Conservation (phyloP, 768 basidiomycete species). For the Kwoniella botswanensis region DNA sequence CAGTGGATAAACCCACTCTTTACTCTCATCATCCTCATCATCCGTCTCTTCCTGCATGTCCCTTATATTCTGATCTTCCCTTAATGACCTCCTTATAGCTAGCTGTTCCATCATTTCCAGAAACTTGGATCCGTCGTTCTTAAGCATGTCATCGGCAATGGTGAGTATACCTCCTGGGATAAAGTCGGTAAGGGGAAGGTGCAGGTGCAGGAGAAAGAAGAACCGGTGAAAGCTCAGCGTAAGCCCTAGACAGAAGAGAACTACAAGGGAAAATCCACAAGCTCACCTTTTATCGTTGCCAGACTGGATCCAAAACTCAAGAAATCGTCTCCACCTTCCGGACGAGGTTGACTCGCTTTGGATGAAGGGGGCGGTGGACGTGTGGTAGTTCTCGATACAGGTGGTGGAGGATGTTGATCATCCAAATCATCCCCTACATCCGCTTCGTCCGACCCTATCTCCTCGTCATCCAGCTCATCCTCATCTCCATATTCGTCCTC, state of each 20-base stretch:
- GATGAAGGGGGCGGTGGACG: slow-evolving; percentile 37
- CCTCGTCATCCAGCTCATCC: slow-evolving; percentile 53
- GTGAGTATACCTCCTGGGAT: slow-evolving; percentile 87
- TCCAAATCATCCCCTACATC: slow-evolving; percentile 64
- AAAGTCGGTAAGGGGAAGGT: slow-evolving; percentile 37
- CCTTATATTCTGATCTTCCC: slow-evolving; percentile 75
- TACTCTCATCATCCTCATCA: slow-evolving; percentile 69
- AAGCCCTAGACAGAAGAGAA: slow-evolving; percentile 29
- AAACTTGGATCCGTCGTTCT: slow-evolving; percentile 99
- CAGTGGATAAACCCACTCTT: slow-evolving; percentile 57
- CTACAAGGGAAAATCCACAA: background rate
- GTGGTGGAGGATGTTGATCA: slow-evolving; percentile 64
- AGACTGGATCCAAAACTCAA: slow-evolving; percentile 81
- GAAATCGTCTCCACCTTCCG: slow-evolving; percentile 65
- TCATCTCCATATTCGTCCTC: slow-evolving; percentile 54
- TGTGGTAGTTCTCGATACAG: slow-evolving; percentile 16
- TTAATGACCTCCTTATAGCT: slow-evolving; percentile 88
- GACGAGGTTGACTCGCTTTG: slow-evolving; percentile 31
- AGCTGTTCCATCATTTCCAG: slow-evolving; percentile 99
- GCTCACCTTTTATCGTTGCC: slow-evolving; percentile 67
- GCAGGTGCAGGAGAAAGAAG: slow-evolving; percentile 19
- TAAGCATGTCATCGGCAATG: slow-evolving; percentile 96
- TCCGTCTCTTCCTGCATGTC: slow-evolving; percentile 68
- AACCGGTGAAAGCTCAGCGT: slow-evolving; percentile 50
- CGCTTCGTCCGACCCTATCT: slow-evolving; percentile 42